These are phyloP conservation scores for Linum trigynum DNA, from an alignment of 345 rosid genomes.

Conservation along the genomic window DNA sequence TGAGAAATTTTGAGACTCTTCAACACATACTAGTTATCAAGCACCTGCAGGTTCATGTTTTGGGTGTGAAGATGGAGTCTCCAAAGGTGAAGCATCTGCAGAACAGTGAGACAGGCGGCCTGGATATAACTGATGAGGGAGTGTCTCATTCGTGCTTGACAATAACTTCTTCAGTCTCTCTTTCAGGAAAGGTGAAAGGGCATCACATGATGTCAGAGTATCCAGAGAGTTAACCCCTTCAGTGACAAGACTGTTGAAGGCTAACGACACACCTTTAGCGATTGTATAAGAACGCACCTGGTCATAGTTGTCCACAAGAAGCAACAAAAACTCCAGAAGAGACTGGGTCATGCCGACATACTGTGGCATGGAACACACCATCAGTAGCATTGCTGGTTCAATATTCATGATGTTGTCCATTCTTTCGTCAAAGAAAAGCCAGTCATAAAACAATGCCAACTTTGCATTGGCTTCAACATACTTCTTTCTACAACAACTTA, in stretches of 20 bases:
- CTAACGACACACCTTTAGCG: slow-evolving; percentile 41
- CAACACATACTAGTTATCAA: no score
- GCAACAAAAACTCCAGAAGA: slow-evolving; percentile 69
- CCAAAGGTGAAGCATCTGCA: slow-evolving; percentile 3
- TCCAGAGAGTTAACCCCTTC: slow-evolving; percentile 57
- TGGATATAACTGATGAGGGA: slow-evolving; percentile 17
- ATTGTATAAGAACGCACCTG: slow-evolving; percentile 32
- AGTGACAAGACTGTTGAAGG: slow-evolving; percentile 41
- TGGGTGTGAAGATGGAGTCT: slow-evolving; percentile 12
- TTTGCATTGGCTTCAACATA: slow-evolving; percentile 43
- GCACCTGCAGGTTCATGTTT: slow-evolving; percentile 8
- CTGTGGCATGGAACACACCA: slow-evolving; percentile 62
- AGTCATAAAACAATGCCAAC: slow-evolving; percentile 71
- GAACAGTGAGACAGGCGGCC: slow-evolving; percentile 14
- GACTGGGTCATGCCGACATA: slow-evolving; percentile 50
- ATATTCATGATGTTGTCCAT: slow-evolving; percentile 67
- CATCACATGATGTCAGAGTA: slow-evolving; percentile 31
- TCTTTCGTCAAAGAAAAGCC: slow-evolving; percentile 76
- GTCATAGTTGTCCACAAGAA: slow-evolving; percentile 60
- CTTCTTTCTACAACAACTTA: slow-evolving; percentile 42
- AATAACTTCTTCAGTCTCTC: slow-evolving; percentile 41
- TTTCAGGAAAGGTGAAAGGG: slow-evolving; percentile 40
- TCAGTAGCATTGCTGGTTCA: slow-evolving; percentile 77
- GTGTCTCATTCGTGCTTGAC: slow-evolving; percentile 23
- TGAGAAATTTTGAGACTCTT: no score